Percentiles rank a stretch among this genome's conserved stretches.
Conservation (phyloP, 495 filamentous ascomycete species). For the Talaromyces nanjingensis region DNA sequence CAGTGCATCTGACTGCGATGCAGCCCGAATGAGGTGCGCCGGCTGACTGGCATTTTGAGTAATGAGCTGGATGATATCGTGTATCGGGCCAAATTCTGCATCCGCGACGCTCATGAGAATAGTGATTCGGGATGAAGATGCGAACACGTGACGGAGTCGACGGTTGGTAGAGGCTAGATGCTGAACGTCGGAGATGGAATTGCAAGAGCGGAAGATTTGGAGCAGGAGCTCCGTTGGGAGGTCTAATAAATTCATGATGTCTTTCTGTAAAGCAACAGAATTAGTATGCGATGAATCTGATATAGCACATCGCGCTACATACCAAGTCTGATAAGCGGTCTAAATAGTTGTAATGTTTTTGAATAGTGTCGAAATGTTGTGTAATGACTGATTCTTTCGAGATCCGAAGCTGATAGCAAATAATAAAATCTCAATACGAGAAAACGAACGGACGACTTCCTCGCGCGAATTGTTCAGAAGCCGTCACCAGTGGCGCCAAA, state of each 20-base stretch:
- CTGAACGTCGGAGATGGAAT: slow-evolving; percentile 44
- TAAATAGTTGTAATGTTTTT: not conserved
- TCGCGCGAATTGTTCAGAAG: not conserved
- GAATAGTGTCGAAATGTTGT: not conserved
- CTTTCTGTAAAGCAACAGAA: not conserved
- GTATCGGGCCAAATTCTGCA: slow-evolving; percentile 53
- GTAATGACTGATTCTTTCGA: not conserved
- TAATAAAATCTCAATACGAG: not conserved
- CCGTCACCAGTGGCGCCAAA: slow-evolving; percentile 13
- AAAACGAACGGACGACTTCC: not conserved
- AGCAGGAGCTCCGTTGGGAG: slow-evolving; percentile 57
- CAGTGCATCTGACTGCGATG: slow-evolving; percentile 44
- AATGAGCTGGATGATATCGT: slow-evolving; percentile 54
- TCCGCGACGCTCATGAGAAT: slow-evolving; percentile 48
- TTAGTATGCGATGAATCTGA: not conserved
- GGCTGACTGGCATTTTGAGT: slow-evolving; percentile 51
- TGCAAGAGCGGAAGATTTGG: slow-evolving; percentile 51
- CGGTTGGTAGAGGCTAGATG: slow-evolving; percentile 47
- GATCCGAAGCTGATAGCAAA: not conserved
- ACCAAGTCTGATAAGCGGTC: not conserved
- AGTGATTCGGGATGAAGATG: slow-evolving; percentile 42
- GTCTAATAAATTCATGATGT: slow-evolving; percentile 39
- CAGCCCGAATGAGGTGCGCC: slow-evolving; percentile 41
- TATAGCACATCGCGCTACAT: not conserved
- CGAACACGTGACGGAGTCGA: slow-evolving; percentile 47